Percentiles rank a stretch among this genome's conserved stretches.
These are phyloP conservation scores for Suhomyces bokatorum DNA, from an alignment of 1,139 yeast genomes.

Conservation along the genomic window DNA sequence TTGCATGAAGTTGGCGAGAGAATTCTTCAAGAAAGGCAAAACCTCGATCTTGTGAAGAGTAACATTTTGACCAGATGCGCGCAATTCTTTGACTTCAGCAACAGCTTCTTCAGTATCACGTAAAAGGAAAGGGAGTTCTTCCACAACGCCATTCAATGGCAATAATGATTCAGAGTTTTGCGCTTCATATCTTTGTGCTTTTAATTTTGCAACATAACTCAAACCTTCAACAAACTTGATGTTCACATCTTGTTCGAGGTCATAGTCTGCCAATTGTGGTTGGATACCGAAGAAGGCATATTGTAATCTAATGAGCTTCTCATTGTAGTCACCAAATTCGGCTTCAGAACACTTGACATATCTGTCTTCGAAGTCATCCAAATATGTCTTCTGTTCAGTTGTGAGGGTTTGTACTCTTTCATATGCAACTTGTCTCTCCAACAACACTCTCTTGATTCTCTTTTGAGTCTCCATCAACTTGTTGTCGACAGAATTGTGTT, in stretches of 20 bases:
- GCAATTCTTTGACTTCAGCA: conserved; percentile 47
- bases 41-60: conserved; percentile 43
- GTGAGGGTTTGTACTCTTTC: conserved; percentile 58
- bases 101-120: conserved; percentile 55
- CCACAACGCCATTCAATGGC: conserved; percentile 44
- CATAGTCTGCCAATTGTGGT: conserved; percentile 46
- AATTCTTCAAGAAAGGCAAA: conserved; percentile 41
- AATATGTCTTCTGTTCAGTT: conserved; percentile 46
- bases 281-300: conserved; percentile 78
- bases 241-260: conserved; percentile 52
- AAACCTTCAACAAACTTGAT: conserved; percentile 64
- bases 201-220: conserved; percentile 63
- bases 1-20: conserved; percentile 26
- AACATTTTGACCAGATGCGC: conserved; percentile 32
- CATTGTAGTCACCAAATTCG: conserved; percentile 62
- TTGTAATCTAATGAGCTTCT: conserved; percentile 73
- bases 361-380: conserved; percentile 56
- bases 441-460: conserved; percentile 79
- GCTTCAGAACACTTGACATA: conserved; percentile 60
- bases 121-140: conserved; percentile 46
- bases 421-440: conserved; percentile 79
- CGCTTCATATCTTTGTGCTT: conserved; percentile 40
- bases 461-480: conserved; percentile 42
- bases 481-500: conserved; percentile 34
- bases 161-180: conserved; percentile 24